phyloP scores from a whole-genome alignment of 345 rosid genomes.

The Gossypium sturtianum region DNA sequence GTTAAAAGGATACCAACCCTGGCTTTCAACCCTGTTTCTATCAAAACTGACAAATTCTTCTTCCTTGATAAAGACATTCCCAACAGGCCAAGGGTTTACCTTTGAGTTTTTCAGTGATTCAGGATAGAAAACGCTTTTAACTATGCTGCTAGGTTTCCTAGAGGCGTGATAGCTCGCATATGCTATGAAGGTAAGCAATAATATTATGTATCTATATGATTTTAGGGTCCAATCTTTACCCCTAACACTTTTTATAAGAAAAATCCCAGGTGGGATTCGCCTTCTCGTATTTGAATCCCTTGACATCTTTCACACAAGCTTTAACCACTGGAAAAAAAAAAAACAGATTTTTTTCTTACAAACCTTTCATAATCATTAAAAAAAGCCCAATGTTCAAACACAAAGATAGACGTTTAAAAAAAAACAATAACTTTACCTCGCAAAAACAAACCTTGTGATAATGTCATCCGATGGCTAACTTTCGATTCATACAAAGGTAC shows the following conservation, averaged over 20 bases:
- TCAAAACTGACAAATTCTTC: constrained; percentile 17
- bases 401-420: not conserved
- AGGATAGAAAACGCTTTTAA: constrained; percentile 79
- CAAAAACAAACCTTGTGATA: not conserved
- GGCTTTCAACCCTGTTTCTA: not conserved
- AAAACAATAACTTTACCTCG: not conserved
- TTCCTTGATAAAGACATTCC: constrained; percentile 48
- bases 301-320: constrained; percentile 26
- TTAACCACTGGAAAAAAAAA: constrained; percentile 1
- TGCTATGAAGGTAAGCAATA: constrained; percentile 78
- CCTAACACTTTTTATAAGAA: constrained; percentile 38
- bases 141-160: constrained; percentile 86
- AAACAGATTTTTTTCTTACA: not conserved
- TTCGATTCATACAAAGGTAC: not conserved
- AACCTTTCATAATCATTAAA: constrained; percentile 1
- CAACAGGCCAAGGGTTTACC: constrained; percentile 58
- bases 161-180: constrained; percentile 93
- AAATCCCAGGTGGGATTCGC: constrained; percentile 68
- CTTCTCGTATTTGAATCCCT: constrained; percentile 27
- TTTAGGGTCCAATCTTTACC: constrained; percentile 63
- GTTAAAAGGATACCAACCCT: constrained; percentile 85
- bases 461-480: not conserved
- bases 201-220: constrained; percentile 56
- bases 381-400: constrained; percentile 2
- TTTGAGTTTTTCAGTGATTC: constrained; percentile 25